phyloP scores from a whole-genome alignment of 2,329 filamentous ascomycete genomes.

The Kalaharituber pfeilii region DNA sequence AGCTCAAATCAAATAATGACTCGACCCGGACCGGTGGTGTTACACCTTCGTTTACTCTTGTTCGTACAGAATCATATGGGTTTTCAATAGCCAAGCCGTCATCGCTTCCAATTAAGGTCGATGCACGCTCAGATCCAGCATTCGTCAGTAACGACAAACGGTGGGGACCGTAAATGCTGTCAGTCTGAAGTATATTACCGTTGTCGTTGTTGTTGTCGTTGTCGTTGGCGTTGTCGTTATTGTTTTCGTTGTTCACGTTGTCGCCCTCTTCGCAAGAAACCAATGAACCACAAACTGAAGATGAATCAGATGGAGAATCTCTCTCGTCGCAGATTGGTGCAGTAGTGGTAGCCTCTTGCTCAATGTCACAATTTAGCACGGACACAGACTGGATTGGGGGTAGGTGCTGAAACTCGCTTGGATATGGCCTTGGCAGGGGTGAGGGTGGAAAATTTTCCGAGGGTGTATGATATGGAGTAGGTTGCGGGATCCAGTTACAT shows the following conservation, averaged over 20 bases:
- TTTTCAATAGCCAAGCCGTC: slow-evolving; percentile 22
- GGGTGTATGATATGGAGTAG: not conserved
- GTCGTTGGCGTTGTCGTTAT: not conserved
- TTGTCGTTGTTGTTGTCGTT: not conserved
- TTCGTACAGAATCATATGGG: slow-evolving; percentile 23
- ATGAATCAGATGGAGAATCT: slow-evolving; percentile 5
- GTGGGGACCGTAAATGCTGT: slow-evolving; percentile 10
- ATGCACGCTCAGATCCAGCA: slow-evolving; percentile 22
- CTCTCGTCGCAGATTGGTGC: not conserved
- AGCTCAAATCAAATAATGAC: slow-evolving; percentile 12
- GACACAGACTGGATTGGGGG: slow-evolving; percentile 15
- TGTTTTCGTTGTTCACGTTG: not conserved
- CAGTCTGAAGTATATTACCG: not conserved
- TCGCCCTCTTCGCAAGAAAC: too few species aligned
- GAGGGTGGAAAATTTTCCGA: not conserved
- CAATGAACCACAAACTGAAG: not conserved
- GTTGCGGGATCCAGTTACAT: not conserved
- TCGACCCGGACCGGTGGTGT: slow-evolving; percentile 16
- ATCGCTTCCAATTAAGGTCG: slow-evolving; percentile 23
- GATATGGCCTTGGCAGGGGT: slow-evolving; percentile 1
- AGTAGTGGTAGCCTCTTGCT: slow-evolving; percentile 7
- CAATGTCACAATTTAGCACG: slow-evolving; percentile 9
- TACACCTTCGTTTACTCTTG: slow-evolving; percentile 18
- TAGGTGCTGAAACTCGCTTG: slow-evolving; percentile 2
- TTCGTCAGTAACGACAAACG: slow-evolving; percentile 18